Evolutionary conservation across 1,284 basidiomycete species (phyloP), one percentile per base, ranked within the genome.

Genomic region (Heterobasidion occidentale): DNA sequence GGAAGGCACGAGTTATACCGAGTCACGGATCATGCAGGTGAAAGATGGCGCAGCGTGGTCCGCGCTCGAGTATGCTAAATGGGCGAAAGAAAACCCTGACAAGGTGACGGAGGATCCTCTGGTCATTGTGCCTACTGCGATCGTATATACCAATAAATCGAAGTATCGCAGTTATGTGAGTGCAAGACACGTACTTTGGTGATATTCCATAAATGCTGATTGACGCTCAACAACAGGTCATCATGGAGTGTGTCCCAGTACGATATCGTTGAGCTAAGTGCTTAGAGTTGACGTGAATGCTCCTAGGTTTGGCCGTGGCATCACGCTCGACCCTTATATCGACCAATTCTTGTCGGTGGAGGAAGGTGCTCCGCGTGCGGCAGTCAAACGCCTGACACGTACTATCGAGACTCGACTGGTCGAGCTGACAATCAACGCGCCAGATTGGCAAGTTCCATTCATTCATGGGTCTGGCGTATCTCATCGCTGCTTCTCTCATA

Each of bases 21-120:
- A 95, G 66, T 93, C 94, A 3, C 82, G 84, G 57, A 89, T 98
- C 65, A 90, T 95, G 79, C 88, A 92, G 59, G 82, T 98, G 65
- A 98, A 98, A 70, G 93, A 98, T 64, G 95, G 95, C 27, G 90
- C 91, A n/a, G 85, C 92, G 8, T 98, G 94, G 94, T 88, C 93
- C 36, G 92, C 94, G 3, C 77, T 98, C 61, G 96, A 98, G 74
- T 98, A 95, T 71, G 79, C 84, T 12, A 88, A 89, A 63, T 94
- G 91, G 81, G 77, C 83, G 47, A 71, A 71, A 56, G 79, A 83
- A 58, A 74, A 81, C 61, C 74, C 74, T 15, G 75, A 70, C 57
- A 74, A 74, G 51, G 79, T 72, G 57, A 70, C 61, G 61, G 64
- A 61, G 68, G 71, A 74, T 56, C 65, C 70, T 7, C 73, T 84